Evolutionary conservation across 2,329 filamentous ascomycete genomes (phyloP).

Genomic region (Pezicula neosporulosa): DNA sequence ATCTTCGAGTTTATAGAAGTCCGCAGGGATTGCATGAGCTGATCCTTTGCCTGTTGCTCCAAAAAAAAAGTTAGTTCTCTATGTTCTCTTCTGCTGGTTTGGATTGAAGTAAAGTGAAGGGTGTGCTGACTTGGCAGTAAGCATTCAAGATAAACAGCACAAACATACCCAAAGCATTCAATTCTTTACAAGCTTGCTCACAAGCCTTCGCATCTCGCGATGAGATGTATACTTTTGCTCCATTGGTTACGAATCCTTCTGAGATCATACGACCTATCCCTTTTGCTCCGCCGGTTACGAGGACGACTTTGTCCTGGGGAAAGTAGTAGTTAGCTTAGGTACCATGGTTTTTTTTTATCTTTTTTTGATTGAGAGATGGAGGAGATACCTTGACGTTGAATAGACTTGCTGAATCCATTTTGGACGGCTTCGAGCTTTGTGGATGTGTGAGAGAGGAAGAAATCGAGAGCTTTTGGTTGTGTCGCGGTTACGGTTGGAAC

Average conservation of each 20-base stretch:
- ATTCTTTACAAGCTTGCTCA: slow-evolving; percentile 53
- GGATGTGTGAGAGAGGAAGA: background rate
- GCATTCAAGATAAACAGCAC: background rate
- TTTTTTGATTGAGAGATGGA: background rate
- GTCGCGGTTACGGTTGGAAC: background rate
- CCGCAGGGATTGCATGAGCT: slow-evolving; percentile 57
- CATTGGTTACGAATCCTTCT: slow-evolving; percentile 61
- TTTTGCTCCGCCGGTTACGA: slow-evolving; percentile 56
- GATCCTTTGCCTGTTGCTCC: slow-evolving; percentile 37
- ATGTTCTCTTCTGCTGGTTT: no score
- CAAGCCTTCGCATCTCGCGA: slow-evolving; percentile 61
- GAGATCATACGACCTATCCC: slow-evolving; percentile 68
- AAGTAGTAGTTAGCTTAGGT: slow-evolving; percentile 1
- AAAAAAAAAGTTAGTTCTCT: background rate
- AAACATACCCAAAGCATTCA: slow-evolving; percentile 46
- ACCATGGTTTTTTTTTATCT: background rate
- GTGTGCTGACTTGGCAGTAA: background rate
- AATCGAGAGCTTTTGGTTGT: background rate
- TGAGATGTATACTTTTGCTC: slow-evolving; percentile 67
- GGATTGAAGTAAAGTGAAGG: background rate
- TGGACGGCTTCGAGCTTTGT: slow-evolving; percentile 7
- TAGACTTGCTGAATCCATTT: slow-evolving; percentile 51
- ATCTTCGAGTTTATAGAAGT: slow-evolving; percentile 60
- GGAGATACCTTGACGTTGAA: slow-evolving; percentile 55
- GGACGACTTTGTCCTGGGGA: slow-evolving; percentile 48